Base-by-base conservation (phyloP, 192 early-diverging fungal genomes). In the Oehlia diaphana region DNA sequence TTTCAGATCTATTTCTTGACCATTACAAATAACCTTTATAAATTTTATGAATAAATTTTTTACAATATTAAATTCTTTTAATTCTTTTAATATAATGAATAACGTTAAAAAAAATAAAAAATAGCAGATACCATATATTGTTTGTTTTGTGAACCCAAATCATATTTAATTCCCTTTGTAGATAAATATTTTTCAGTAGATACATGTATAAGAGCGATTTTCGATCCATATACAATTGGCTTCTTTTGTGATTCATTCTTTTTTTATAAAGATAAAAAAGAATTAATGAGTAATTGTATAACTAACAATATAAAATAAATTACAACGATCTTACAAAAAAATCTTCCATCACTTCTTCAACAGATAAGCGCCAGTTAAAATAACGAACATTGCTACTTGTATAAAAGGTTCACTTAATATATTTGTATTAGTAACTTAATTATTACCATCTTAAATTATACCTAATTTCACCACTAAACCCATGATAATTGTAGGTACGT, bases 381-480 rank as follows among this genome's bases (percentile, higher is more conserved):
- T 37, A 37, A 37, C 37, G 37, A 37, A 37, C 37, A 37, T 37
- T 37, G 3, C 37, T 37, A 37, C 2, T 37, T 37, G 5, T 37
- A 37, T 37, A 5, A 37, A 37, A 37, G 37, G 2, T 61, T 61
- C 63, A 76, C 21, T 76, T 76, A 35, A 64, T 37, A 37, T 5
- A 2, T 31, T 31, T 31, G 2, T 37, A 37, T 3, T 37, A 37
- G 2, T 37, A 37, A 76, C 42, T 76, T 64, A 44, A 28, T 37
- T 64, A 76, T 9, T 44, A 64, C 63, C 3, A 61, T 76, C 26
- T 63, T 63, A 4, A 13, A 47, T 47, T 64, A 76, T 44, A 44
- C 73, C 58, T 74, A 9, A 74, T 74, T 35, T 74, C 28, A 21
- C 73, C 73, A 74, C 35, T 63, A 37, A 74, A 31, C 9, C 42